A percentile compares a stretch with the other conserved stretches of the same genome.
Conservation (phyloP, 2,329 filamentous ascomycete genomes). For the Pseudogymnoascus sp. region DNA sequence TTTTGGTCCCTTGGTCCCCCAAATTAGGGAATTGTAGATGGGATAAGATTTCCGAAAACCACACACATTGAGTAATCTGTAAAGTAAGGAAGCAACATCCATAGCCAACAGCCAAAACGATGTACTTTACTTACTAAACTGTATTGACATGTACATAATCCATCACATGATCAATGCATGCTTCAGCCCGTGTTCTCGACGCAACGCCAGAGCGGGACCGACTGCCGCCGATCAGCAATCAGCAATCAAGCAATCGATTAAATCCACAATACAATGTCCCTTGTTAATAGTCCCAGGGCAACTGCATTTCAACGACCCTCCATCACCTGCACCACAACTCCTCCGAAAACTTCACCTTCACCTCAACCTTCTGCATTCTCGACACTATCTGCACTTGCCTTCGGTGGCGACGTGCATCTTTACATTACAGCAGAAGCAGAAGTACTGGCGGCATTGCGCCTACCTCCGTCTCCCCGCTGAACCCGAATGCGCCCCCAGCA, state of each 20-base stretch:
- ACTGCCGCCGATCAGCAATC: background rate
- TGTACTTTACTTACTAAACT: background rate
- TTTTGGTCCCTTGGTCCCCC: background rate
- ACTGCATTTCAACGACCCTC: background rate
- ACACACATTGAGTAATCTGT: background rate
- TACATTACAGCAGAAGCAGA: background rate
- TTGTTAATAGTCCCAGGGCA: background rate
- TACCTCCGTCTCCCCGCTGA: background rate
- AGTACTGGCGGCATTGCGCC: background rate
- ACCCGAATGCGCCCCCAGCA: background rate
- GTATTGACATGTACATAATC: background rate
- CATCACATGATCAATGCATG: slow-evolving; percentile 2
- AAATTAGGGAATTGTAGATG: background rate
- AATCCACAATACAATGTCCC: background rate
- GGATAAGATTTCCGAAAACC: background rate
- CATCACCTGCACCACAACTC: background rate
- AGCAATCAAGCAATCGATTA: background rate
- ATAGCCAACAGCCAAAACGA: background rate
- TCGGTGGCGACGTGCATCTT: background rate
- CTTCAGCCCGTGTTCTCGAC: slow-evolving; percentile 1
- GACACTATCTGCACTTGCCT: background rate
- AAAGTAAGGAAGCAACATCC: background rate
- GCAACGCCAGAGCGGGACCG: background rate
- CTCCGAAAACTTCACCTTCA: background rate
- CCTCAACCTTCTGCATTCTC: background rate